Conservation (phyloP, 345 rosid genomes). For the Erucastrum elatum region DNA sequence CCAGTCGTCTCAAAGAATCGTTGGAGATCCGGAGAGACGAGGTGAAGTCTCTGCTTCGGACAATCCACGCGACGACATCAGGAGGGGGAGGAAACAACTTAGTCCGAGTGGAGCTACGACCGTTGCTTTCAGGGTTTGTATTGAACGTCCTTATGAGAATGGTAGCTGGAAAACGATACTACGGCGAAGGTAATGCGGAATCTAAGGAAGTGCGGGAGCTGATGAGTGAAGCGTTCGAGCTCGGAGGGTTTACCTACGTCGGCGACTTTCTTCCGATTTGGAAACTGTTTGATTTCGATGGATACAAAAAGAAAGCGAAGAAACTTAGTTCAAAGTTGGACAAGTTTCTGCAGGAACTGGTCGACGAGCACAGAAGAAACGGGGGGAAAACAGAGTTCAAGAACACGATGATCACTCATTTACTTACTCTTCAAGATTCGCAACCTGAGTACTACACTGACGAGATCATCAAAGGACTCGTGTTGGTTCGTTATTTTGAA, state of each 20-base stretch:
- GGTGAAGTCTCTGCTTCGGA: conserved; percentile 29
- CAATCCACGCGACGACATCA: neutral
- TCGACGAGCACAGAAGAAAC: conserved; percentile 44
- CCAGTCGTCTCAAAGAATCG: conserved; percentile 33
- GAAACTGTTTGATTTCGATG: conserved; percentile 37
- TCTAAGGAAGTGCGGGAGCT: conserved; percentile 41
- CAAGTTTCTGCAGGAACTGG: conserved; percentile 41
- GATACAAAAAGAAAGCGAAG: conserved; percentile 30
- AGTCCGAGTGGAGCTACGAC: neutral
- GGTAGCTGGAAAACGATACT: conserved; percentile 44
- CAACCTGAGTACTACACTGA: conserved; percentile 50
- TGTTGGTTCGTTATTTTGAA: conserved; percentile 14
- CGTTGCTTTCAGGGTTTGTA: conserved; percentile 33
- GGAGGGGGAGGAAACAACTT: neutral
- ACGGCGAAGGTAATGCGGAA: conserved; percentile 41
- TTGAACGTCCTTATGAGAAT: conserved; percentile 43
- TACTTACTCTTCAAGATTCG: conserved; percentile 46
- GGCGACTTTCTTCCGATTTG: conserved; percentile 49
- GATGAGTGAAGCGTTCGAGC: conserved; percentile 24
- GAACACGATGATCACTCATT: conserved; percentile 48
- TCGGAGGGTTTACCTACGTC: conserved; percentile 32
- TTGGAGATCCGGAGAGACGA: conserved; percentile 31
- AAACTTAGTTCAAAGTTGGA: conserved; percentile 33
- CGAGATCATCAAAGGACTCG: conserved; percentile 51
- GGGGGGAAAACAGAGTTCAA: neutral